Conservation (phyloP, 2,329 filamentous ascomycete genomes). For the Beauveria sp. region DNA sequence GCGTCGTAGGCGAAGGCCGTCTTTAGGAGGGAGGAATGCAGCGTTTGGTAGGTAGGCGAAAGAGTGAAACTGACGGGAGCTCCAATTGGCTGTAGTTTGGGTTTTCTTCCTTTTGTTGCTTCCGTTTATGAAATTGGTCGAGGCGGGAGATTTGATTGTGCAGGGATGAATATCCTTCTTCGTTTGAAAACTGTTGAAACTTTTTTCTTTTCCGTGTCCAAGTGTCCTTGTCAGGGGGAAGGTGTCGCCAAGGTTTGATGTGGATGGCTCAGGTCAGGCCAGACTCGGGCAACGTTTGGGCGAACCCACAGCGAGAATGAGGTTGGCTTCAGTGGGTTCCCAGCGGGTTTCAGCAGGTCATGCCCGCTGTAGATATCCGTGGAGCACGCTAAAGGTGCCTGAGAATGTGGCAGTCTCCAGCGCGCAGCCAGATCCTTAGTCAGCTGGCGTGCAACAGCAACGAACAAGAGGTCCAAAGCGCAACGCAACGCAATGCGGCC, state of each 20-base stretch:
- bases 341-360: background rate
- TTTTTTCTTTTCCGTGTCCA: background rate
- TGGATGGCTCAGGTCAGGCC: background rate
- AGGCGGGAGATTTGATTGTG: background rate
- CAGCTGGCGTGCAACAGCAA: background rate
- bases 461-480: background rate
- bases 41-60: background rate
- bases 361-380: background rate
- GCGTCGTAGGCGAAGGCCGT: background rate
- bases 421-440: background rate
- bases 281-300: background rate
- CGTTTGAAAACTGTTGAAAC: background rate
- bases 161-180: background rate
- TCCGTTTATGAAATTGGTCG: background rate
- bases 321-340: background rate
- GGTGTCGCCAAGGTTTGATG: background rate
- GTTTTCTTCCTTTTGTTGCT: background rate
- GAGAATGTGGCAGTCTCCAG: background rate
- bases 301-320: conserved; percentile 1
- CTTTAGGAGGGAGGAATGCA: conserved; percentile 1
- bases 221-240: conserved; percentile 1
- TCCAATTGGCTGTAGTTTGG: background rate
- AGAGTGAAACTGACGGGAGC: background rate
- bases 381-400: background rate
- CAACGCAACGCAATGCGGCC: too few species aligned